Percentiles rank a stretch among this genome's conserved stretches.
phyloP scores from a whole-genome alignment of 2,329 filamentous ascomycete species.

The Waltergamsia citrina region DNA sequence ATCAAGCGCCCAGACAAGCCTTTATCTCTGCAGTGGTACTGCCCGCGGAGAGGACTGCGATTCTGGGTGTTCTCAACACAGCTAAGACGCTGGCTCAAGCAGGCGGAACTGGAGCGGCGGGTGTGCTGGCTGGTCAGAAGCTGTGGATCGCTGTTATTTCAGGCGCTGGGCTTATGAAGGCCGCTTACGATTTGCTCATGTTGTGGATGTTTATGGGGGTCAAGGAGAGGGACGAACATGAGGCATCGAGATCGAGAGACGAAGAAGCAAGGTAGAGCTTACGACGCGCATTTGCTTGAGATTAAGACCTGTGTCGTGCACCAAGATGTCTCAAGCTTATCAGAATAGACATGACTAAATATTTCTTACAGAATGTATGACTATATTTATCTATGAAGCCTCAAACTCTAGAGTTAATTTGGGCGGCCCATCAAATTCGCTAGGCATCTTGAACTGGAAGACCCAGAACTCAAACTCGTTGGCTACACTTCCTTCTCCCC shows the following conservation, averaged over 20 bases:
- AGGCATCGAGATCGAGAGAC: too few relatives aligned
- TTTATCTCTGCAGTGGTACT: conserved; percentile 59
- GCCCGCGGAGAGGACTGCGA: conserved; percentile 57
- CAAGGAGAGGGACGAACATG: not conserved
- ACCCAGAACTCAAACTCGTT: conserved; percentile 37
- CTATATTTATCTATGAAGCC: too few relatives aligned
- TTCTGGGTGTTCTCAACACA: conserved; percentile 62
- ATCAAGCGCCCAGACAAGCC: conserved; percentile 57
- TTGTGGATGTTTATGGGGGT: conserved; percentile 33
- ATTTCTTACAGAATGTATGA: too few relatives aligned
- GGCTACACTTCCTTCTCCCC: conserved; percentile 18
- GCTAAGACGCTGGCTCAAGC: conserved; percentile 57
- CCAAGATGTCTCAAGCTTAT: too few relatives aligned
- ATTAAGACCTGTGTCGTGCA: too few relatives aligned
- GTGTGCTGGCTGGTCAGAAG: conserved; percentile 44
- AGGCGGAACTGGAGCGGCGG: conserved; percentile 53
- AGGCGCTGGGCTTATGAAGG: conserved; percentile 53
- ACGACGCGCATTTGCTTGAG: too few relatives aligned
- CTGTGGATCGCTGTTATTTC: conserved; percentile 56
- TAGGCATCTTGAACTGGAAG: conserved; percentile 30
- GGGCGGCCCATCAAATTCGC: conserved; percentile 4
- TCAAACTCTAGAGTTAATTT: conserved; percentile 3
- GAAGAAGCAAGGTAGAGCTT: too few relatives aligned
- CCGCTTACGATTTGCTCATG: conserved; percentile 49
- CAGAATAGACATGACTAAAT: too few relatives aligned